phyloP scores from a whole-genome alignment of 768 basidiomycete genomes.

The Tephrocybe sp. region DNA sequence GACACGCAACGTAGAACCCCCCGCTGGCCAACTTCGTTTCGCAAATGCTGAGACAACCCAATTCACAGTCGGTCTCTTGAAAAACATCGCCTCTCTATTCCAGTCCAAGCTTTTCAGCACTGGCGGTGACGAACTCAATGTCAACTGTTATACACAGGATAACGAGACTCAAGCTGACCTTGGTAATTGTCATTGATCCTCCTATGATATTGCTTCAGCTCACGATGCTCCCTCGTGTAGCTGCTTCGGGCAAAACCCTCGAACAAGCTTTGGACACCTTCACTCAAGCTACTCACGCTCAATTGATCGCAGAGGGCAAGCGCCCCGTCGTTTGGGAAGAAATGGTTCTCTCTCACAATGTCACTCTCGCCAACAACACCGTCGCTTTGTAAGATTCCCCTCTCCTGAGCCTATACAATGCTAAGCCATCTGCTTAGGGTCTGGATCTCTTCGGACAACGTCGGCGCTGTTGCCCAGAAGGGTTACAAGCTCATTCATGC shows the following conservation, averaged over 20 bases:
- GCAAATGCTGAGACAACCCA: conserved; percentile 53
- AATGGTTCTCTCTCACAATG: conserved; percentile 57
- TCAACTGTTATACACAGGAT: conserved; percentile 62
- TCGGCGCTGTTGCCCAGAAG: conserved; percentile 53
- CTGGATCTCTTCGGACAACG: conserved; percentile 69
- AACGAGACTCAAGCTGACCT: conserved; percentile 54
- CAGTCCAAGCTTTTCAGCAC: conserved; percentile 65
- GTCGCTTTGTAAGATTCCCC: conserved; percentile 47
- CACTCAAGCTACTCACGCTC: conserved; percentile 54
- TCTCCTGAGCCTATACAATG: not conserved
- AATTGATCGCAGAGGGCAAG: conserved; percentile 56
- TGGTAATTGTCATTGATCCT: conserved; percentile 21
- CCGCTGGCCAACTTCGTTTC: conserved; percentile 80
- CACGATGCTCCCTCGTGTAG: conserved; percentile 15
- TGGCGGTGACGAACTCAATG: conserved; percentile 82
- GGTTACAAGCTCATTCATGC: conserved; percentile 66
- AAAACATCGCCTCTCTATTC: conserved; percentile 46
- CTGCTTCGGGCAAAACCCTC: conserved; percentile 45
- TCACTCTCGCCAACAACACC: conserved; percentile 47
- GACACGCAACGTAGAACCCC: conserved; percentile 52
- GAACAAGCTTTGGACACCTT: conserved; percentile 64
- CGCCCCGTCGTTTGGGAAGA: conserved; percentile 86
- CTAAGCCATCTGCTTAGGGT: conserved; percentile 36
- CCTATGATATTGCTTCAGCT: not conserved
- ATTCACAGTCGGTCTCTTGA: conserved; percentile 59